Percentiles rank a stretch among this genome's conserved stretches.
Conservation (phyloP, 495 filamentous ascomycete species). For the Glutinoglossum americanum region DNA sequence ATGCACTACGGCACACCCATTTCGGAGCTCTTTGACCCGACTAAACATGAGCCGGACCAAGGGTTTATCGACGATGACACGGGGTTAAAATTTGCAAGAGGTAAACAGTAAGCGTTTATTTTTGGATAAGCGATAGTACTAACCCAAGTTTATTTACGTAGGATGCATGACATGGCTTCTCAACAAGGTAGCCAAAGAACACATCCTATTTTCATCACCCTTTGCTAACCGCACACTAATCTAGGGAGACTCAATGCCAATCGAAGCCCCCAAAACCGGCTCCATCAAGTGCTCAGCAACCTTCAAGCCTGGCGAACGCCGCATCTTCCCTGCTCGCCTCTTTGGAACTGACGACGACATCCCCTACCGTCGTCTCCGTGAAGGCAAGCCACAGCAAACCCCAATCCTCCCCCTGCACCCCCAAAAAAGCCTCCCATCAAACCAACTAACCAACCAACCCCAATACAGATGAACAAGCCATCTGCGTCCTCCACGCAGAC, state of each 20-base stretch:
- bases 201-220: background rate
- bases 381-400: too few relatives aligned
- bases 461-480: background rate
- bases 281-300: background rate
- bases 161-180: background rate
- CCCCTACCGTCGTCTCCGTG: background rate
- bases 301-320: background rate
- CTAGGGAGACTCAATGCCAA: background rate
- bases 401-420: background rate
- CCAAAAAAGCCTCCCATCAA: background rate
- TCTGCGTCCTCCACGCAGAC: background rate
- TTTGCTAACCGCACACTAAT: too few relatives aligned
- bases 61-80: background rate
- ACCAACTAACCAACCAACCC: background rate
- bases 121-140: too few relatives aligned
- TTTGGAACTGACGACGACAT: background rate
- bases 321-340: background rate
- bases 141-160: too few relatives aligned
- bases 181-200: background rate
- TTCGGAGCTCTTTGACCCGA: background rate
- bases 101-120: background rate
- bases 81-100: background rate
- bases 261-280: background rate
- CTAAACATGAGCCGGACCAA: background rate
- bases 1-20: background rate